These are phyloP conservation scores for Cyclotella sp. DNA, from an alignment of 108 stramenopile genomes.

Conservation along the genomic window DNA sequence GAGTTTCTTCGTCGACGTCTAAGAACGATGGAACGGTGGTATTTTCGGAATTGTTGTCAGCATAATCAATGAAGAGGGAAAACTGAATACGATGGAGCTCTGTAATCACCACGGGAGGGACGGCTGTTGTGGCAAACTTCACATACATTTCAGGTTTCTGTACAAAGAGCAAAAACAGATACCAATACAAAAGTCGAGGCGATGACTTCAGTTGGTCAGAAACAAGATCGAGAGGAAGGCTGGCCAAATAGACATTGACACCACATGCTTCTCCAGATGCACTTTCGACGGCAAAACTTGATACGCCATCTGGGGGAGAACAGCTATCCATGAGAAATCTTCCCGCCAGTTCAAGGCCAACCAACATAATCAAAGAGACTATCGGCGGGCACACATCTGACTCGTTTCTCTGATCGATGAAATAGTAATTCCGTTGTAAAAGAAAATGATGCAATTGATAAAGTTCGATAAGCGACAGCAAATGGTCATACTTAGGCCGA, in stretches of 20 bases:
- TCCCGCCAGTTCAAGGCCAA: constrained; percentile 65
- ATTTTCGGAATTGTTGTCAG: constrained; percentile 13
- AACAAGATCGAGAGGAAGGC: constrained; percentile 75
- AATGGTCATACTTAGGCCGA: constrained; percentile 50
- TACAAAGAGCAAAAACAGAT: constrained; percentile 70
- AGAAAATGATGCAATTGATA: constrained; percentile 68
- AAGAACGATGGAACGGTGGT: constrained; percentile 13
- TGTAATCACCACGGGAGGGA: constrained; percentile 67
- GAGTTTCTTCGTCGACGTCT: constrained; percentile 46
- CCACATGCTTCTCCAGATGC: background rate
- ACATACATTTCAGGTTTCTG: constrained; percentile 81
- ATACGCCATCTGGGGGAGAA: constrained; percentile 51
- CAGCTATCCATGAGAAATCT: constrained; percentile 80
- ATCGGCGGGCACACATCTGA: constrained; percentile 50
- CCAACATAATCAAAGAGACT: constrained; percentile 67
- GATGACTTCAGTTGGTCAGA: constrained; percentile 61
- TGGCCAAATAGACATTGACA: background rate
- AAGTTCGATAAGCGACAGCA: constrained; percentile 68
- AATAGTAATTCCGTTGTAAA: constrained; percentile 59
- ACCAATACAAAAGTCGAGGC: constrained; percentile 82
- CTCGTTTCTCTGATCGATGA: constrained; percentile 17
- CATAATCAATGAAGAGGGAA: constrained; percentile 72
- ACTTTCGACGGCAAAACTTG: constrained; percentile 25
- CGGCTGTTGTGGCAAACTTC: constrained; percentile 78
- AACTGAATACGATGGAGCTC: constrained; percentile 77